Base-by-base conservation (phyloP, 2,329 filamentous ascomycete genomes). In the Talaromyces verruculosus region DNA sequence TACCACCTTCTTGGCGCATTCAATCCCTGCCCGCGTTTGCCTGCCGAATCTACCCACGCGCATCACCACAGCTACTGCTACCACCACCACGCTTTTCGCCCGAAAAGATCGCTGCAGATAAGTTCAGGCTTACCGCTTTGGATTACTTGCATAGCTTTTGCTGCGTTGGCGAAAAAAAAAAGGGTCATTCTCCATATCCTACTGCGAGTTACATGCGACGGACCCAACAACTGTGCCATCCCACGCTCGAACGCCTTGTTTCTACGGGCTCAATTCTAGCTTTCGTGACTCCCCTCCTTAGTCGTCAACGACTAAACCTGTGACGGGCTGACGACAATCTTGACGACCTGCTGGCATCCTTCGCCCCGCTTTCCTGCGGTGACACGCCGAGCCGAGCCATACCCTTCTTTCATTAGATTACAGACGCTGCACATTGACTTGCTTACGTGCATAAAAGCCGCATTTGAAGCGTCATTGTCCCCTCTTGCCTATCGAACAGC, bases 401-500 rank as follows among this genome's bases (percentile, higher is more conserved):
- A 58, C 51, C 39, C 22, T 57, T 64, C 39, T 58, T 37, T 58
- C 17, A 30, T 39, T 63, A 64, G 61, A 51, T 49, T 45, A 28
- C 37, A 61, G 59, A 30, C 49, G 64, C 67, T 59, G 67, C 63
- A 61, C 47, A 51, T 67, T 59, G 59, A 61, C 63, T 59, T 65
- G 43, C 59, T 68, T 68, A 65, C 67, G 65, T 68, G 67, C 67
- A 68, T 68, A 58, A 67, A 64, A 65, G 60, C 55, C 61, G 65
- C 63, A 58, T 62, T 53, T 51, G 63, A 43, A 66, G 55, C 57
- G 43, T 65, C 66, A 60, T 67, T 64, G 64, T 63, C 62, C 63
- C 49, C 59, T 63, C 58, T 43, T 59, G 58, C 39, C 53, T 45
- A 43, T 45, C 35, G 17, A 37, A 43, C 37, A 57, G 19, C 51